Evolutionary conservation across 352 stramenopile species (phyloP), one percentile per base, ranked within the genome.

Genomic region (Pythium folliculosum): DNA sequence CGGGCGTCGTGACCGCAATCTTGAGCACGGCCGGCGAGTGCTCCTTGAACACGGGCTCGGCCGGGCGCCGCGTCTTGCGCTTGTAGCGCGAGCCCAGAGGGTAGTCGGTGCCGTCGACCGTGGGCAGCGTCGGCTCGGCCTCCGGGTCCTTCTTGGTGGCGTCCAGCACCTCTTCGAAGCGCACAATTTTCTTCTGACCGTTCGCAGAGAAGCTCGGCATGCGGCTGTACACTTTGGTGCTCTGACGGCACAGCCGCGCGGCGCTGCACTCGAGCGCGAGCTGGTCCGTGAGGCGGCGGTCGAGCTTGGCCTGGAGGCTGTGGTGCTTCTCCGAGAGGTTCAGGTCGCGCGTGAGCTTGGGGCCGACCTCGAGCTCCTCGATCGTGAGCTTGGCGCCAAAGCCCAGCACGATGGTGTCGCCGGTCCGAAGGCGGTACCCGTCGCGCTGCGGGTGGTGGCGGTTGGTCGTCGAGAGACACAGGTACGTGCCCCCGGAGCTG

Each of bases 391-490:
- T 76, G 44, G 72, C 80, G 19, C 70, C 69, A 22, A 64, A 63
- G 0, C 84, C 82, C 2, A 92, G 65, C 14, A 77, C 43, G 38
- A 92, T 78, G 2, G 71, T 76, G 37, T 92, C 82, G 19, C 78
- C 81, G 32, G 48, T 44, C 17, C 75, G 81, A 43, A 92, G 52
- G 14, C 82, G 82, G 32, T 86, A 92, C 0, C 84, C 84, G 49
- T 92, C 81, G 30, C 84, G 80, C 63, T 92, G 84, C 0, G 82
- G 79, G 37, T 85, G 84, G 35, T 91, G 82, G 1, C 84, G 79
- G n/a, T 78, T 80, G 7, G 75, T 82, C 9, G 84, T 92, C 14
- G 67, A 83, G n/a, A 92, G 74, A 47, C 84, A 92, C n/a, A 92
- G 69, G 50, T 80, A 92, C 23, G 82, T 88, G 3, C 82, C 82